Base-by-base conservation (phyloP, 129 eudicot species). In the Flaveria bidentis region DNA sequence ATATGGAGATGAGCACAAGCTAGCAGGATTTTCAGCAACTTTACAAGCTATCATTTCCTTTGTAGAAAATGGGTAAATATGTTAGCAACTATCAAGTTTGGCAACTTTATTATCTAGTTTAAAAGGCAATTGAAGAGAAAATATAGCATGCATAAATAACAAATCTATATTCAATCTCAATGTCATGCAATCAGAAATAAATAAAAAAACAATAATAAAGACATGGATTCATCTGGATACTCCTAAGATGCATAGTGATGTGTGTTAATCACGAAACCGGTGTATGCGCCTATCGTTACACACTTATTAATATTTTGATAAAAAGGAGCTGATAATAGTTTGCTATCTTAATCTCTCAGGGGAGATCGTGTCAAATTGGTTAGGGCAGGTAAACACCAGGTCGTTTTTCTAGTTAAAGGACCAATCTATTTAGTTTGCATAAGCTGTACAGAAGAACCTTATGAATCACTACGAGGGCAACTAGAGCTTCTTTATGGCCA, bases 11-110 rank as follows among this genome's bases (percentile, higher is more conserved):
- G 99, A 89, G 72, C 92, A 91, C 82, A 94, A 86, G 84, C 88
- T 94, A 75, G 99, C 99, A 58, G 99, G 99, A 36, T 94, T 94
- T 84, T 94, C 99, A 26, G 99, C 99, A 73, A 94, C 99, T 69
- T 87, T 94, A 90, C 99, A 94, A 89, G 99, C 99, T 53, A 94
- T 94, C 67, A 91, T 94, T 80, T 94, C 99, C 75, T 94, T 91
- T 79, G 97, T 94, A 53, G 99, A 94, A 84, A 89, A 94, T 65
- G 99, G 97, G 99, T 94, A 83, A 58, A 82, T 83, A 68, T 39
- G 46, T 78, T 74, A 60, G n/a, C 70, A 26, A 67, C 77, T 75
- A 47, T 33, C 41, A 49, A 49, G 26, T 60, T 79, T 63, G 30
- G 61, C n/a, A 50, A 45, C 50, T 45, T 23, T 69, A 42, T 73